Evolutionary conservation across 2,329 filamentous ascomycete species (phyloP).

Genomic region (Byssothecium circinans): DNA sequence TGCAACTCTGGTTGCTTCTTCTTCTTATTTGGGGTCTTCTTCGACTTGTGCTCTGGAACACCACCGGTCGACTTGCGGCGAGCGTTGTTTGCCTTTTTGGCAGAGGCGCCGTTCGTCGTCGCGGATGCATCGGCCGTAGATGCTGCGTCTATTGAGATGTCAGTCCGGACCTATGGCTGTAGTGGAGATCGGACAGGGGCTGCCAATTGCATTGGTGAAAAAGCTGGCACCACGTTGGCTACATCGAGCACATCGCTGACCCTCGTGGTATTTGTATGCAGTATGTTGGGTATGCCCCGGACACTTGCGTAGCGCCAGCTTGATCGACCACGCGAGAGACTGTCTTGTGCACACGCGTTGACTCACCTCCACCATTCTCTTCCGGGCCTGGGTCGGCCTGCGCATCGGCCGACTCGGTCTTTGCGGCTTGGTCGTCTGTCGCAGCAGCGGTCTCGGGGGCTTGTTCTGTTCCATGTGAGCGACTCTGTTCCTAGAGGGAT

Average conservation of each 20-base stretch:
- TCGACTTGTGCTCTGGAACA: constrained; percentile 66
- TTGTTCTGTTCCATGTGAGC: constrained; percentile 25
- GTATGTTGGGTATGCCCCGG: no score
- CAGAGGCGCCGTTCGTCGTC: constrained; percentile 55
- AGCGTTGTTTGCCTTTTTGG: constrained; percentile 31
- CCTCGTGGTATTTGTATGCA: no score
- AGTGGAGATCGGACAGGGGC: neutral
- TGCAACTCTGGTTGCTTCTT: constrained; percentile 71
- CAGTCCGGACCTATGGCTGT: neutral
- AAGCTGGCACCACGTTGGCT: no score
- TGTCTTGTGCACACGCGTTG: neutral
- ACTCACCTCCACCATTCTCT: constrained; percentile 30
- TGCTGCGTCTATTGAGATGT: constrained; percentile 28
- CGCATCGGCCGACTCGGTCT: constrained; percentile 28
- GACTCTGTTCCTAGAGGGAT: constrained; percentile 1
- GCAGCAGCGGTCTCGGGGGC: constrained; percentile 21
- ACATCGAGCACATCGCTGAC: no score
- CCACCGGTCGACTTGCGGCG: constrained; percentile 69
- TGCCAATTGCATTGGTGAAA: neutral
- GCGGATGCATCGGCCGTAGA: constrained; percentile 37
- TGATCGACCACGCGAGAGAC: neutral
- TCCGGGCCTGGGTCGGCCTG: constrained; percentile 23
- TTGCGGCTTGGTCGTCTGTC: constrained; percentile 18
- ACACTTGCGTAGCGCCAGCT: no score
- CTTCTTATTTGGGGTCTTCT: constrained; percentile 72